Percentiles rank a stretch among this genome's conserved stretches.
These are phyloP conservation scores for Xylariaceae sp. DNA, from an alignment of 2,329 filamentous ascomycete genomes.

Conservation along the genomic window DNA sequence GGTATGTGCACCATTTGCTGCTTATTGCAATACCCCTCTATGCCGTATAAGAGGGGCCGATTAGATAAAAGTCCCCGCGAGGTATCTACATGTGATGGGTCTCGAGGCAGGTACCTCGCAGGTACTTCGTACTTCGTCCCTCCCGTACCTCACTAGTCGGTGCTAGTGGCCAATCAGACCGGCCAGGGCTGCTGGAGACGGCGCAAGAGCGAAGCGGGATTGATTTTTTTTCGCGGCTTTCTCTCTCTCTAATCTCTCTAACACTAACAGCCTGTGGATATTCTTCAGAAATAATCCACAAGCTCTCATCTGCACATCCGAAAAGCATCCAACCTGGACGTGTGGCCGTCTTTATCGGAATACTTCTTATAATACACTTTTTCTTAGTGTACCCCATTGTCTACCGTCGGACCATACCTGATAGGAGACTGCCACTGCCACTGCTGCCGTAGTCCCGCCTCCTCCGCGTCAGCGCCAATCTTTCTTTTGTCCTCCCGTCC, in stretches of 20 bases:
- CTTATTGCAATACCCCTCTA: neutral
- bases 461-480: conserved; percentile 11
- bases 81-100: neutral
- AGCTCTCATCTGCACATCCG: conserved; percentile 2
- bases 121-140: neutral
- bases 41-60: neutral
- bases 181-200: conserved; percentile 12
- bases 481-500: conserved; percentile 21
- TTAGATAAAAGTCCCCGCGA: neutral
- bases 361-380: too few species aligned
- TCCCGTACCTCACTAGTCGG: too few species aligned
- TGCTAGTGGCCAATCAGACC: conserved; percentile 1
- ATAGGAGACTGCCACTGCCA: too few species aligned
- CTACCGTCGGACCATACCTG: too few species aligned
- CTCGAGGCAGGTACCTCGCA: neutral
- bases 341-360: neutral
- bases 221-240: conserved; percentile 21
- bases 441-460: conserved; percentile 3
- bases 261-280: neutral
- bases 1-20: neutral
- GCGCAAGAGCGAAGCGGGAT: conserved; percentile 11
- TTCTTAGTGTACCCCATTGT: neutral
- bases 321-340: neutral
- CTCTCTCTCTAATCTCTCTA: neutral
- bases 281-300: conserved; percentile 3